Evolutionary conservation across 805 yeast species (phyloP).

Genomic region (Grigorovia transvaalensis): DNA sequence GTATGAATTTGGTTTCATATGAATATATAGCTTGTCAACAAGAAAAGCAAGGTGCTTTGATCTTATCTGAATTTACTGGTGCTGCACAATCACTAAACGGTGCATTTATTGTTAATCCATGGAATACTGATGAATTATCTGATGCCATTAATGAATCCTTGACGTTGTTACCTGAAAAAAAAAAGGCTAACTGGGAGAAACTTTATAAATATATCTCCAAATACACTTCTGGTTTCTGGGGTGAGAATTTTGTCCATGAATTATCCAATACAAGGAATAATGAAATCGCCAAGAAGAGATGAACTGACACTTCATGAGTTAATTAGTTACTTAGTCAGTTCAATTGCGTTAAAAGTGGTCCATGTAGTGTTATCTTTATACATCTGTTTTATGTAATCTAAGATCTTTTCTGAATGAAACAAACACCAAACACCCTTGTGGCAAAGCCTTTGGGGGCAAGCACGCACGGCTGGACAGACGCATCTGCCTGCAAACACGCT

Average conservation of each 20-base stretch:
- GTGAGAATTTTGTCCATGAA: conserved; percentile 89
- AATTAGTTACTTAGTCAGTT: no score
- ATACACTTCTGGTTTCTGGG: conserved; percentile 96
- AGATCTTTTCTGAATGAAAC: not conserved
- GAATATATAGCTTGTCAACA: conserved; percentile 96
- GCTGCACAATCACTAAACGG: conserved; percentile 99
- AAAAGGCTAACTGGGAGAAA: conserved; percentile 65
- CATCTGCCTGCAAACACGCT: no score
- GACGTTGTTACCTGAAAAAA: conserved; percentile 76
- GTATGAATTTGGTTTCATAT: conserved; percentile 94
- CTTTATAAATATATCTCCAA: conserved; percentile 81
- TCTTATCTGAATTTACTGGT: conserved; percentile 92
- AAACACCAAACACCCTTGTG: no score
- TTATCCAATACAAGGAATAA: conserved; percentile 35
- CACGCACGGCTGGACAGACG: no score
- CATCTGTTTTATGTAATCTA: not conserved
- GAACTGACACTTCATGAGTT: not conserved
- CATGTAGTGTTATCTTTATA: not conserved
- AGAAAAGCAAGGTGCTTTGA: conserved; percentile 73
- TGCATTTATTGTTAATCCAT: conserved; percentile 87
- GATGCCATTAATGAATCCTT: conserved; percentile 78
- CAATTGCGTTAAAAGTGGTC: no score
- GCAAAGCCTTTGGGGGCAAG: no score
- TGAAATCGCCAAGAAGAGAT: conserved; percentile 1
- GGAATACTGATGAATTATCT: conserved; percentile 94